Percentiles rank a stretch among this genome's conserved stretches.
These are phyloP conservation scores for Calonectria naviculata DNA, from an alignment of 2,329 filamentous ascomycete genomes.

Conservation along the genomic window DNA sequence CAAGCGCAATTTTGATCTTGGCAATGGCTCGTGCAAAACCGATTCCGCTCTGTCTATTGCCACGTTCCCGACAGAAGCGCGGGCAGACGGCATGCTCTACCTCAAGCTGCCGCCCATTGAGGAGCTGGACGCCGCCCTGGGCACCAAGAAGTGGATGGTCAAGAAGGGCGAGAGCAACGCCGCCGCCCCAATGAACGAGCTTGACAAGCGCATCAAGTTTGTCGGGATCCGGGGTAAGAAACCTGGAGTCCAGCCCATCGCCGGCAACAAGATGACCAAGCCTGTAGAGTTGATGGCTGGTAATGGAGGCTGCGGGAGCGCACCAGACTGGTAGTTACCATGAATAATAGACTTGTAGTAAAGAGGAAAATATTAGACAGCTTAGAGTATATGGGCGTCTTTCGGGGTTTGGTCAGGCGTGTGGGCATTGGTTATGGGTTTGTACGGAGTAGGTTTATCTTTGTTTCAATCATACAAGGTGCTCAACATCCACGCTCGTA, in stretches of 20 bases:
- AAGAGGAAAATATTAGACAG: background rate
- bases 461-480: background rate
- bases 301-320: conserved; percentile 53
- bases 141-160: conserved; percentile 83
- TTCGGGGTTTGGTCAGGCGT: background rate
- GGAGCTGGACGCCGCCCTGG: conserved; percentile 83
- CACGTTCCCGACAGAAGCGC: conserved; percentile 81
- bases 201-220: conserved; percentile 59
- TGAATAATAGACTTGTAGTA: conserved; percentile 24
- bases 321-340: conserved; percentile 57
- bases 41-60: conserved; percentile 83
- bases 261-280: conserved; percentile 48
- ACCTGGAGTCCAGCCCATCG: conserved; percentile 50
- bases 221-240: conserved; percentile 57
- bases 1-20: conserved; percentile 89
- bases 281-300: conserved; percentile 51
- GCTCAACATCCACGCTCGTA: too few relatives aligned
- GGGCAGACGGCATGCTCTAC: conserved; percentile 81
- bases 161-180: conserved; percentile 71
- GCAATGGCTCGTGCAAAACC: conserved; percentile 77
- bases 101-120: conserved; percentile 82
- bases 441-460: background rate
- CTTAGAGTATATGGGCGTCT: background rate
- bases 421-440: background rate
- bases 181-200: conserved; percentile 49